Conservation (phyloP, 345 rosid species). For the Citrus sinensis region DNA sequence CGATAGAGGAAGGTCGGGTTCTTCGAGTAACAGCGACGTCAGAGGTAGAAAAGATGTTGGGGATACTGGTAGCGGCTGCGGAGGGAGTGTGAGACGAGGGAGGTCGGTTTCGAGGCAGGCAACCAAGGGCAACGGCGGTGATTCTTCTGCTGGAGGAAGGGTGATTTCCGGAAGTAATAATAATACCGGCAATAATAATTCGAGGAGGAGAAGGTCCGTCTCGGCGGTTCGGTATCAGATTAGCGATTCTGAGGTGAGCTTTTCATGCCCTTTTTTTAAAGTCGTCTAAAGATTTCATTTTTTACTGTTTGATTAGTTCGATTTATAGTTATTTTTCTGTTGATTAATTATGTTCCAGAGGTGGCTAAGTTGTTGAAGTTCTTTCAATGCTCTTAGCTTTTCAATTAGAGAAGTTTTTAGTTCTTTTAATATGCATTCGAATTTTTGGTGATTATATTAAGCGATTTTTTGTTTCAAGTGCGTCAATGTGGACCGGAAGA, state of each 20-base stretch:
- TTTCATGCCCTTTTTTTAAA: background rate
- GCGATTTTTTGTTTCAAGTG: background rate
- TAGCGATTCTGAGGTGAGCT: conserved; percentile 77
- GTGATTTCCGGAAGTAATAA: conserved; percentile 34
- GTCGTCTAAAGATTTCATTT: background rate
- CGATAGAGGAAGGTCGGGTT: conserved; percentile 47
- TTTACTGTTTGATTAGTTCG: conserved; percentile 1
- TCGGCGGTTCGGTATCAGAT: conserved; percentile 62
- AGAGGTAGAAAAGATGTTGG: conserved; percentile 19
- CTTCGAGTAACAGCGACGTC: conserved; percentile 30
- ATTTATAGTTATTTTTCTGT: background rate
- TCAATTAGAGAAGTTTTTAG: background rate
- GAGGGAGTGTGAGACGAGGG: conserved; percentile 56
- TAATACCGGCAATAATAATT: conserved; percentile 19
- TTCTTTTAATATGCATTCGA: background rate
- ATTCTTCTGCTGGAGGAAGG: conserved; percentile 34
- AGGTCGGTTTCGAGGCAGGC: conserved; percentile 78
- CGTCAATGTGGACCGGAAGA: background rate
- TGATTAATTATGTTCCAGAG: background rate
- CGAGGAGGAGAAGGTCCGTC: conserved; percentile 69
- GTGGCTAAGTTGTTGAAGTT: background rate
- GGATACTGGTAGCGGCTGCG: conserved; percentile 21
- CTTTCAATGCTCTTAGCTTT: background rate
- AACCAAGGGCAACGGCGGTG: conserved; percentile 32
- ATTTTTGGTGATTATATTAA: background rate